These are phyloP conservation scores for Scedosporium minutisporum DNA, from an alignment of 2,329 filamentous ascomycete species.

Conservation along the genomic window DNA sequence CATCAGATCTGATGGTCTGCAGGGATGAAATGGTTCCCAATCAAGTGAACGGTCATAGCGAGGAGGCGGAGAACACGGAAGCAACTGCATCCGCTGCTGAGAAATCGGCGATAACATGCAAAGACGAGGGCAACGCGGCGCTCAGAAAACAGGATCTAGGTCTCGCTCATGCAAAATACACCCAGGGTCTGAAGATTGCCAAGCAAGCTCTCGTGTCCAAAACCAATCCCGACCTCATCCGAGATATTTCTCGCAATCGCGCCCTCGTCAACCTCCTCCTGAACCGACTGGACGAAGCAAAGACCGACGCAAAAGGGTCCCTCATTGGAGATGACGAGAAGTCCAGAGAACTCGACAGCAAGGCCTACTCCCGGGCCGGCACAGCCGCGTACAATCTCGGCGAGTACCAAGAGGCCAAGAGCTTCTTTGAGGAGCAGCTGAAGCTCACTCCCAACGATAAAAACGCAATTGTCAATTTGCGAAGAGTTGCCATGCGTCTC, in stretches of 20 bases:
- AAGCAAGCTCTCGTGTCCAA: neutral
- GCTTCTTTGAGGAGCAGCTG: constrained; percentile 16
- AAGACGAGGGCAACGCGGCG: constrained; percentile 20
- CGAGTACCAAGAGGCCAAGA: constrained; percentile 16
- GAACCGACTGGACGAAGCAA: constrained; percentile 20
- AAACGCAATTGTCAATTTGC: constrained; percentile 12
- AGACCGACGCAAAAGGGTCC: constrained; percentile 19
- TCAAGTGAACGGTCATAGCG: neutral
- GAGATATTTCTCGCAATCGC: constrained; percentile 23
- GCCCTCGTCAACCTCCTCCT: constrained; percentile 22
- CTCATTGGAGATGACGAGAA: constrained; percentile 13
- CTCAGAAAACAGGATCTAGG: constrained; percentile 14
- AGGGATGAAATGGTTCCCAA: neutral
- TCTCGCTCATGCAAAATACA: constrained; percentile 17
- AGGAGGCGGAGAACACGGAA: constrained; percentile 7
- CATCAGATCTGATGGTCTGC: constrained; percentile 18
- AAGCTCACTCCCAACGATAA: constrained; percentile 12
- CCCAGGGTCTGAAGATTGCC: constrained; percentile 14
- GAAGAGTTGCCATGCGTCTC: constrained; percentile 10
- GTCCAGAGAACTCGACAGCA: constrained; percentile 19
- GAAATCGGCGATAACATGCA: constrained; percentile 13
- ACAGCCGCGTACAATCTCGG: constrained; percentile 23
- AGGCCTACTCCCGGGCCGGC: constrained; percentile 22
- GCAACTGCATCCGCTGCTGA: neutral
- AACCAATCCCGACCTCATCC: constrained; percentile 11